Base-by-base conservation (phyloP, 257 asterid genomes). In the Striga asiatica region DNA sequence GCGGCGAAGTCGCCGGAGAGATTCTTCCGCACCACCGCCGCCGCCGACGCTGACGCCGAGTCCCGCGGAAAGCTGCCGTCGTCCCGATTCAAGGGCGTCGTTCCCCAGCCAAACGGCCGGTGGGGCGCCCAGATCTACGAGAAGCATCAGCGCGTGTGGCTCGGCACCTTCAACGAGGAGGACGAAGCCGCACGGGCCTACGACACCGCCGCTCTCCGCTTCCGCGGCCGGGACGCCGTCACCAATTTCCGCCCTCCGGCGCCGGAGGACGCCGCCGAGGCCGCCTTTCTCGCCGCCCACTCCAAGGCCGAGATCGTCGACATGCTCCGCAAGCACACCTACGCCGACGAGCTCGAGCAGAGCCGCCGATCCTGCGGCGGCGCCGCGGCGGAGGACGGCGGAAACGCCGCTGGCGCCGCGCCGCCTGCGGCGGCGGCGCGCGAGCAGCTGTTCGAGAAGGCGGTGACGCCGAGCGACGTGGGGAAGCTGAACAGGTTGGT, bases 121-220 rank as follows among this genome's bases (percentile, higher is more conserved):
- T 89, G 97, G 97, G 97, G 97, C 0, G 94, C 95, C 0, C 95
- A 85, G 73, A 89, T 89, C 53, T 85, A 85, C 56, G 95, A 83
- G 46, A 89, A 83, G 53, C 97, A 85, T 45, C 95, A 85, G 22
- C 8, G 88, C 14, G 84, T 80, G 7, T 79, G 88, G 85, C 42
- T 79, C 0, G 88, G 93, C 2, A 82, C 88, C 2, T 82, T 77
- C 77, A 79, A 75, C 42, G 77, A 69, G n/a, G 93, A 82, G 8
- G 76, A 75, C 1, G 88, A 77, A 16, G 93, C 88, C 3, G 88
- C 83, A 8, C 59, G 70, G 10, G 81, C 81, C 11, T 79, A 82
- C 70, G 88, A 82, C 72, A 70, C 76, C 12, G 88, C 93, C 0
- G 88, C 88, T 9, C 88, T 73, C 62, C 74, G 93, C 8, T 82